Percentiles rank a stretch among this genome's conserved stretches.
Conservation (phyloP, 2,329 filamentous ascomycete genomes). For the Fusarium pseudocircinatum region DNA sequence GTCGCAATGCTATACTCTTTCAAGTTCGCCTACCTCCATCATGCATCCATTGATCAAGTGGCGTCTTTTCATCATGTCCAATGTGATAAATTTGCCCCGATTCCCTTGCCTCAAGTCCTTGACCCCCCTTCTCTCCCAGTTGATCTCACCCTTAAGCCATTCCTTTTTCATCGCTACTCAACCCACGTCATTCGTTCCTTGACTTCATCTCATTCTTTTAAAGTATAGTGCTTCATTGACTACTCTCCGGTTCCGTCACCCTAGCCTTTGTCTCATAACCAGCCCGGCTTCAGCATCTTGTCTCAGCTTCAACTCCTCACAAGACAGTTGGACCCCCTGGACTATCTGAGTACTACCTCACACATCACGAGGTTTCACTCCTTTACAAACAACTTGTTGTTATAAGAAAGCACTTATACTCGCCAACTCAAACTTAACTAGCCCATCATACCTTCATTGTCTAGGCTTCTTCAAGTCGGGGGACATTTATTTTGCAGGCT, state of each 20-base stretch:
- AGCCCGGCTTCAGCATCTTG: conserved; percentile 36
- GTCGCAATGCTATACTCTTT: conserved; percentile 13
- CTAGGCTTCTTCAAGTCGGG: conserved; percentile 1
- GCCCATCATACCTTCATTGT: background rate
- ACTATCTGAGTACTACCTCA: conserved; percentile 10
- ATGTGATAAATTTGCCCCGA: conserved; percentile 28
- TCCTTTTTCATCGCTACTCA: conserved; percentile 16
- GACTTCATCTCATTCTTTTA: conserved; percentile 28
- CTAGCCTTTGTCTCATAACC: conserved; percentile 11
- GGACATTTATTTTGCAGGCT: background rate
- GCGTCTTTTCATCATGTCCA: conserved; percentile 10
- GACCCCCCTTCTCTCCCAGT: conserved; percentile 6
- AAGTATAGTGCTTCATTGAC: conserved; percentile 17
- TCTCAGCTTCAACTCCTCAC: conserved; percentile 15
- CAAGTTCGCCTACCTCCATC: background rate
- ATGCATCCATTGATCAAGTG: conserved; percentile 4
- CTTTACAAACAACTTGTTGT: background rate
- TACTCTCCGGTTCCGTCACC: conserved; percentile 19
- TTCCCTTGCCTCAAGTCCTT: conserved; percentile 11
- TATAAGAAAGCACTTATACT: conserved; percentile 32
- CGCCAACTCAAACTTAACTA: background rate
- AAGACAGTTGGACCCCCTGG: conserved; percentile 8
- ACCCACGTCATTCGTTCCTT: conserved; percentile 25
- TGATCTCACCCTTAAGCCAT: conserved; percentile 18
- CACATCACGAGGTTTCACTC: conserved; percentile 17